Percentiles rank a stretch among this genome's conserved stretches.
These are phyloP conservation scores for Dalbergia oliveri DNA, from an alignment of 306 rosid species.

Conservation along the genomic window DNA sequence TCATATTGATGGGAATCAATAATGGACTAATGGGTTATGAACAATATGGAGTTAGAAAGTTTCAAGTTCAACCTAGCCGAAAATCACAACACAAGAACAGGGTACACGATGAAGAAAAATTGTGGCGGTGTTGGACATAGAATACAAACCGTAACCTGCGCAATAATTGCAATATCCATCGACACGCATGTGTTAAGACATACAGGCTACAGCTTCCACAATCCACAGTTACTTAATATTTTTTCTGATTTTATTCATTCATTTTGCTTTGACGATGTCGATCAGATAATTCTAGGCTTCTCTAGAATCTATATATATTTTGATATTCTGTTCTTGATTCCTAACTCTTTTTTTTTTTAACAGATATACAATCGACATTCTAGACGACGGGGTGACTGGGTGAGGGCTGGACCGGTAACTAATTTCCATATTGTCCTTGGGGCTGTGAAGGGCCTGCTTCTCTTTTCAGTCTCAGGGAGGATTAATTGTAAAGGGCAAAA, in stretches of 20 bases:
- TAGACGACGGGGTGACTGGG: too few relatives aligned
- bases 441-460: not conserved
- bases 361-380: too few relatives aligned
- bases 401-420: too few relatives aligned
- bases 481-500: too few relatives aligned
- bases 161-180: not conserved
- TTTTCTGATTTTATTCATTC: too few relatives aligned
- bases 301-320: too few relatives aligned
- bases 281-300: not conserved
- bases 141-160: not conserved
- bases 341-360: too few relatives aligned
- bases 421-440: not conserved
- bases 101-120: not conserved
- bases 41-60: not conserved
- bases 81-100: not conserved
- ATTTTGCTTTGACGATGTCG: not conserved
- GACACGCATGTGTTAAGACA: not conserved
- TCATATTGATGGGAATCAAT: not conserved
- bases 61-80: not conserved
- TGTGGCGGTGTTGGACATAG: not conserved
- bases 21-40: not conserved
- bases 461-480: not conserved
- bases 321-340: too few relatives aligned
- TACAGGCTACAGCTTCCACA: too few relatives aligned
- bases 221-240: too few relatives aligned